Evolutionary conservation across 1,284 basidiomycete species (phyloP).

Genomic region (Athelia sp.): DNA sequence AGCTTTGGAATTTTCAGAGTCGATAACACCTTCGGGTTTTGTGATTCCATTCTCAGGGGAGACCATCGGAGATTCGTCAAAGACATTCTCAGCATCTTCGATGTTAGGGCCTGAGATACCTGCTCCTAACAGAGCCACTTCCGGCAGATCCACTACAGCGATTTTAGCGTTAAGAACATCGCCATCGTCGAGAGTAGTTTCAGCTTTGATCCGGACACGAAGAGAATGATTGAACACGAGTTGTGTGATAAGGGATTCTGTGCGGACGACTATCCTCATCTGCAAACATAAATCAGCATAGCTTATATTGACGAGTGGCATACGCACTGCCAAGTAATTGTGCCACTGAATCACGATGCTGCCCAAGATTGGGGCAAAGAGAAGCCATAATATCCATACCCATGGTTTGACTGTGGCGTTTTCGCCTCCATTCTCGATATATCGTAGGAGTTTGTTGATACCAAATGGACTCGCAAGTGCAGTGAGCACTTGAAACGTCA

Average conservation of each 20-base stretch:
- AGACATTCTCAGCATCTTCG: no score
- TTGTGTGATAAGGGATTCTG: constrained; percentile 34
- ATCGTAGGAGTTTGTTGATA: constrained; percentile 10
- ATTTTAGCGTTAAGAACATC: not conserved
- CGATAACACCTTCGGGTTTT: not conserved
- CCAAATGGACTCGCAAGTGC: not conserved
- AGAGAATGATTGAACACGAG: constrained; percentile 36
- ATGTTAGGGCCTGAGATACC: no score
- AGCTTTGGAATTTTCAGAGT: not conserved
- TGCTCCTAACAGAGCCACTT: not conserved
- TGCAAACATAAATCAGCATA: not conserved
- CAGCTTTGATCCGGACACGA: constrained; percentile 27
- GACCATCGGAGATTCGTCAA: no score
- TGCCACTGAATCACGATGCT: not conserved
- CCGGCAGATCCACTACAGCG: not conserved
- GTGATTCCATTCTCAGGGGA: not conserved
- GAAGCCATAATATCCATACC: constrained; percentile 33
- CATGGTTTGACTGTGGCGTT: constrained; percentile 24
- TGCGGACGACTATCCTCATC: constrained; percentile 23
- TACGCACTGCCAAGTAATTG: not conserved
- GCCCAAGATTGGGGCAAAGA: constrained; percentile 25
- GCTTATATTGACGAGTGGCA: no score
- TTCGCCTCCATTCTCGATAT: constrained; percentile 26
- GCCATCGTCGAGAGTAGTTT: not conserved
- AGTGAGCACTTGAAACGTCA: not conserved